phyloP scores from a whole-genome alignment of 169 alveolate species.

The Plasmodium cynomolgi region DNA sequence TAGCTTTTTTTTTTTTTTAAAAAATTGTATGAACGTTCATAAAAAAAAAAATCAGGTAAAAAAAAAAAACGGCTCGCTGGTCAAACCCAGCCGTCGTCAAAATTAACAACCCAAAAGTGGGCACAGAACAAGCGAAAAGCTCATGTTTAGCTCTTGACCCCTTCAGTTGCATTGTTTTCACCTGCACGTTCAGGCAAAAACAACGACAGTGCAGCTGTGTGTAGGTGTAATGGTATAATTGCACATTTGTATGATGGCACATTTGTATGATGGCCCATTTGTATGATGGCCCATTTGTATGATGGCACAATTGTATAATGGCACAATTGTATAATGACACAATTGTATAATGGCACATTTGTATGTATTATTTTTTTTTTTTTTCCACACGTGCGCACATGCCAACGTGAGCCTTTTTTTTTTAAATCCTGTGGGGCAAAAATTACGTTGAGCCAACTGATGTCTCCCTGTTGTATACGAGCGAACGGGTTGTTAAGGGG shows the following conservation, averaged over 20 bases:
- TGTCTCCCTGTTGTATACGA: neutral
- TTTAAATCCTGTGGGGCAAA: neutral
- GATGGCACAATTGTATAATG: too few species aligned
- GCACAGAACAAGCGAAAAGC: neutral
- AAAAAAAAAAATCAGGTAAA: neutral
- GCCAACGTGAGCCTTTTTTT: slow-evolving; percentile 19
- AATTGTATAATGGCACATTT: neutral
- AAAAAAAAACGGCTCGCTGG: neutral
- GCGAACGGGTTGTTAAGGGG: neutral
- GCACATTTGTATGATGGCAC: neutral
- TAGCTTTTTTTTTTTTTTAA: neutral
- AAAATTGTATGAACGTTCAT: neutral
- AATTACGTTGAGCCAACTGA: neutral
- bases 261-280: too few species aligned
- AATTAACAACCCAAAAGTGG: neutral
- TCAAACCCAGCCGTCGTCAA: neutral
- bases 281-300: neutral
- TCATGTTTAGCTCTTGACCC: slow-evolving; percentile 2
- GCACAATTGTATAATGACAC: neutral
- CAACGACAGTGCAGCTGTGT: neutral
- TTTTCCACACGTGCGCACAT: neutral
- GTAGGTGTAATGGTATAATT: neutral
- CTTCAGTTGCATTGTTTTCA: neutral
- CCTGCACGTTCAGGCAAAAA: slow-evolving; percentile 9
- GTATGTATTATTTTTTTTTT: neutral